Conservation (phyloP, 73 alveolate species). For the Paramecium biaurelia region DNA sequence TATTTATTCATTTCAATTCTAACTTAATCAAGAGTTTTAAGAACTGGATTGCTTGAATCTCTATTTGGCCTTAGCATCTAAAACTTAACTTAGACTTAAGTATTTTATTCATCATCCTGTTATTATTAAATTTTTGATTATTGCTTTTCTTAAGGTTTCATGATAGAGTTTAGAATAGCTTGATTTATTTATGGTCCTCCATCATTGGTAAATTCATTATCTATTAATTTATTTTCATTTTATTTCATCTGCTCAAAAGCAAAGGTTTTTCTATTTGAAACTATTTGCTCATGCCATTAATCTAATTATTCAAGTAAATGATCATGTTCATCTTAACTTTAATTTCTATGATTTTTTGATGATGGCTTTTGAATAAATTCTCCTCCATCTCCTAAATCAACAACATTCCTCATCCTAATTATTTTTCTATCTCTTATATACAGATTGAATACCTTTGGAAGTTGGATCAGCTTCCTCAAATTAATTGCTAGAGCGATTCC, state of each 20-base stretch:
- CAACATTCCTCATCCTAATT: conserved; percentile 36
- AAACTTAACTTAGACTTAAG: conserved; percentile 5
- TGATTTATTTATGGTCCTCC: conserved; percentile 29
- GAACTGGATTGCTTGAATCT: neutral
- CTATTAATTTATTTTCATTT: neutral
- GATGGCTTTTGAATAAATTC: neutral
- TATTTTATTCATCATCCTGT: neutral
- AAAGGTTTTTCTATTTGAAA: neutral
- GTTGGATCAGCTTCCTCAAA: conserved; percentile 39
- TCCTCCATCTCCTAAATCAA: conserved; percentile 40
- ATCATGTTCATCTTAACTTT: neutral
- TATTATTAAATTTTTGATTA: neutral
- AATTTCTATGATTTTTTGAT: neutral
- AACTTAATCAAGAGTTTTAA: conserved; percentile 47
- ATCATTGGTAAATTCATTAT: conserved; percentile 12
- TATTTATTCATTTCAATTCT: conserved; percentile 31
- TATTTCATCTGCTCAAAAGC: neutral
- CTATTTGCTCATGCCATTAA: conserved; percentile 21
- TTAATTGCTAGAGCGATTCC: neutral
- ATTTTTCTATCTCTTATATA: conserved; percentile 4
- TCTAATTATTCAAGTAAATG: conserved; percentile 14
- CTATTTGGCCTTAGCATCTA: conserved; percentile 14
- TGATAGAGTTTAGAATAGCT: conserved; percentile 17
- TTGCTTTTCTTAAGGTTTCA: conserved; percentile 5
- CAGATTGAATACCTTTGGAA: neutral